Evolutionary conservation across 2,329 filamentous ascomycete genomes (phyloP).

Genomic region (Penicillium sp.): DNA sequence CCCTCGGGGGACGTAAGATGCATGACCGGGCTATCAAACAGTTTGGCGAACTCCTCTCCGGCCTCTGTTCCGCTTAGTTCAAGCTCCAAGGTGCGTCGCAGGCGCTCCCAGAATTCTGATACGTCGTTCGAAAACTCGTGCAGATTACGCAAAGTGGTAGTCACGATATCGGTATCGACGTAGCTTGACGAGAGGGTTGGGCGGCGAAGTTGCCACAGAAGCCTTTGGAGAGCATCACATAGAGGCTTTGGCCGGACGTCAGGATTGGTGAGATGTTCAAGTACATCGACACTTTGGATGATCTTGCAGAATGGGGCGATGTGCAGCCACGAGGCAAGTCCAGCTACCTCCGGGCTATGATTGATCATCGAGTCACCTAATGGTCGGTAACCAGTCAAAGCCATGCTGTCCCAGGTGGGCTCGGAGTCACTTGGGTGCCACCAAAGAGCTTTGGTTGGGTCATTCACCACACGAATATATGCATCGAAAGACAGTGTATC

Average conservation of each 20-base stretch:
- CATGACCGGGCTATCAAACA: slow-evolving; percentile 47
- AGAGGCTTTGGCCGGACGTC: slow-evolving; percentile 50
- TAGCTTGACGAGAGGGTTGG: slow-evolving; percentile 40
- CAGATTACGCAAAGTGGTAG: slow-evolving; percentile 40
- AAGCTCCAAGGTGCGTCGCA: slow-evolving; percentile 51
- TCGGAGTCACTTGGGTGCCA: slow-evolving; percentile 55
- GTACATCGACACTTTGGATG: slow-evolving; percentile 49
- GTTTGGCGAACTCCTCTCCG: slow-evolving; percentile 39
- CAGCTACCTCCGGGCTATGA: slow-evolving; percentile 50
- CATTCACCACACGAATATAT: slow-evolving; percentile 59
- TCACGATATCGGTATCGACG: slow-evolving; percentile 43
- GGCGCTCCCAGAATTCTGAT: slow-evolving; percentile 53
- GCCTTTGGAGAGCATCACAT: slow-evolving; percentile 49
- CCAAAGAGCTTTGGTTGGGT: slow-evolving; percentile 59
- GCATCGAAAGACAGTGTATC: slow-evolving; percentile 61
- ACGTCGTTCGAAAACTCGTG: slow-evolving; percentile 51
- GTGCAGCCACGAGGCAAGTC: slow-evolving; percentile 57
- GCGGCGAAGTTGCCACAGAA: slow-evolving; percentile 51
- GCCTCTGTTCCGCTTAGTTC: slow-evolving; percentile 49
- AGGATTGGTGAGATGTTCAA: slow-evolving; percentile 47
- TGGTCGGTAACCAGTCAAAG: slow-evolving; percentile 56
- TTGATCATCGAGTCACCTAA: slow-evolving; percentile 46
- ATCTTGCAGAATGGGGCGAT: slow-evolving; percentile 57
- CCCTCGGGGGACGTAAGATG: slow-evolving; percentile 13
- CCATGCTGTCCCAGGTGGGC: slow-evolving; percentile 54